phyloP scores from a whole-genome alignment of 208 protist species.

The Naegleria lovaniensis region DNA sequence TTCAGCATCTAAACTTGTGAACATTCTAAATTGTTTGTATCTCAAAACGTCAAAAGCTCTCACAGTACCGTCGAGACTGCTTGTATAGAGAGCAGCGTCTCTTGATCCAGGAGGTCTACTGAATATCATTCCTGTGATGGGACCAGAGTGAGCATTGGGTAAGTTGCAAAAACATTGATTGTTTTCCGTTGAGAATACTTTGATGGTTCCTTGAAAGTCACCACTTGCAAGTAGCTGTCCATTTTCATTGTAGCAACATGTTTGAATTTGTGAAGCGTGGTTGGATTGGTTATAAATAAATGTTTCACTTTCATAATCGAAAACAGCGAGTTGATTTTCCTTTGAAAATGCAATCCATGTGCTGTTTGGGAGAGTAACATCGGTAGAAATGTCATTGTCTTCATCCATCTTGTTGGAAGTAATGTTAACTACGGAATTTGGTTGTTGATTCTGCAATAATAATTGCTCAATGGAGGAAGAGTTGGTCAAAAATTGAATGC shows the following conservation, averaged over 20 bases:
- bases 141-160: neutral
- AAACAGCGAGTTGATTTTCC: neutral
- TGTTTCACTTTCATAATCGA: constrained; percentile 5
- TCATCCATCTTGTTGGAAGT: neutral
- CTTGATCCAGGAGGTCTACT: constrained; percentile 12
- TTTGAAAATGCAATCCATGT: neutral
- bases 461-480: neutral
- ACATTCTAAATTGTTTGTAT: constrained; percentile 28
- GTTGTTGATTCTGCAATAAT: neutral
- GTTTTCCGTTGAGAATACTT: constrained; percentile 26
- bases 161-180: constrained; percentile 31
- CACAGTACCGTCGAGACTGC: constrained; percentile 10
- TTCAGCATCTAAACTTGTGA: neutral
- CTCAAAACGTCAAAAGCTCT: constrained; percentile 29
- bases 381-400: neutral
- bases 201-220: constrained; percentile 32
- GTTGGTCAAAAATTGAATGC: neutral
- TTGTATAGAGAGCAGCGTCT: constrained; percentile 7
- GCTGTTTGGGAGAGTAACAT: neutral
- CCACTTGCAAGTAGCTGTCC: constrained; percentile 17
- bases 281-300: constrained; percentile 13
- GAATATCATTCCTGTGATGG: constrained; percentile 15
- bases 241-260: neutral
- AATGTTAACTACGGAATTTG: neutral
- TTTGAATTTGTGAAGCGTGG: neutral